These are phyloP conservation scores for Parietaria judaica DNA, from an alignment of 306 rosid genomes.

Conservation along the genomic window DNA sequence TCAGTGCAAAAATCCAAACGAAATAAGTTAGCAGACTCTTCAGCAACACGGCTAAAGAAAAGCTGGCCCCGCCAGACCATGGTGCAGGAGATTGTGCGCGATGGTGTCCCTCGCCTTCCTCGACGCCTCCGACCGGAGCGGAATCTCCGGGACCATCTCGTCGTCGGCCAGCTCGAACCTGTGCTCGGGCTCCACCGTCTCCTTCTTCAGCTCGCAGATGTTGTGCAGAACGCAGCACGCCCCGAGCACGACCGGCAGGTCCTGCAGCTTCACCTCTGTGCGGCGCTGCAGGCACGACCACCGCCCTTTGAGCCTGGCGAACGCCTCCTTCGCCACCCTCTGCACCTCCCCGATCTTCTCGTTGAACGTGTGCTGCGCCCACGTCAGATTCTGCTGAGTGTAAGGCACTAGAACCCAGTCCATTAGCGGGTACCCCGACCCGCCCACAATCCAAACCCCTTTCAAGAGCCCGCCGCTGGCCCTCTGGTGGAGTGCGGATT, in stretches of 20 bases:
- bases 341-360: conserved; percentile 84
- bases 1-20: background rate
- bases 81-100: conserved; percentile 95
- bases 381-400: conserved; percentile 64
- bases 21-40: background rate
- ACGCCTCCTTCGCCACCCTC: conserved; percentile 57
- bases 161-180: conserved; percentile 55
- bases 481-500: conserved; percentile 59
- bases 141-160: conserved; percentile 63
- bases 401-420: conserved; percentile 95
- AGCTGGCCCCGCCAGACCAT: conserved; percentile 85
- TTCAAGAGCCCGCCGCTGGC: conserved; percentile 61
- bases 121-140: conserved; percentile 48
- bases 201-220: conserved; percentile 70
- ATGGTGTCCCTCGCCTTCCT: conserved; percentile 76
- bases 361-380: conserved; percentile 91
- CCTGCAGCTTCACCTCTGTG: conserved; percentile 86
- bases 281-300: conserved; percentile 85
- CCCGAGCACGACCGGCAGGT: conserved; percentile 80
- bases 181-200: conserved; percentile 51
- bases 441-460: conserved; percentile 77
- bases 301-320: conserved; percentile 73
- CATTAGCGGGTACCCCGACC: conserved; percentile 63
- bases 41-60: conserved; percentile 33
- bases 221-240: conserved; percentile 95